Conservation (phyloP, 2,329 filamentous ascomycete genomes). For the Penicillium carneum region DNA sequence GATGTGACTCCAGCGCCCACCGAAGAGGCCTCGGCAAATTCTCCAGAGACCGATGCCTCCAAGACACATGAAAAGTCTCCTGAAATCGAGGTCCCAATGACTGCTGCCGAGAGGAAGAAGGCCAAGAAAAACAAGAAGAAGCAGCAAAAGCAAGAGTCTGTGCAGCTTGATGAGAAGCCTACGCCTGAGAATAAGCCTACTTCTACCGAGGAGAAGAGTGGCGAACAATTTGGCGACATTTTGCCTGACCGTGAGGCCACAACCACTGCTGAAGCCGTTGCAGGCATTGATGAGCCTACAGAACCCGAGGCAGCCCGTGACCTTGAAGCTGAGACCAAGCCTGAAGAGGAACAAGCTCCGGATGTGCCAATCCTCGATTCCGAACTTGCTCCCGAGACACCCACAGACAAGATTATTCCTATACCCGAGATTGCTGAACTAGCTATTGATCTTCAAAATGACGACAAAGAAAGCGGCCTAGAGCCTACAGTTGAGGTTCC, state of each 20-base stretch:
- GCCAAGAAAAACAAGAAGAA: conserved; percentile 52
- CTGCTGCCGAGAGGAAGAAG: conserved; percentile 46
- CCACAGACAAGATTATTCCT: conserved; percentile 4
- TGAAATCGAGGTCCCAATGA: conserved; percentile 24
- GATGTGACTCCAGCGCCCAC: background rate
- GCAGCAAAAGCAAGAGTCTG: conserved; percentile 29
- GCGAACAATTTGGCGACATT: background rate
- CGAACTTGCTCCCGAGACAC: conserved; percentile 1
- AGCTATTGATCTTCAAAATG: background rate
- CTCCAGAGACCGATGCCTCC: conserved; percentile 7
- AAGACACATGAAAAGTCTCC: conserved; percentile 8
- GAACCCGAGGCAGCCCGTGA: background rate
- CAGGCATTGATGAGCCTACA: conserved; percentile 1
- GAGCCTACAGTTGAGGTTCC: background rate
- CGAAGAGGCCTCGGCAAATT: background rate
- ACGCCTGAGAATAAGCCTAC: conserved; percentile 12
- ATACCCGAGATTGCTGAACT: conserved; percentile 15
- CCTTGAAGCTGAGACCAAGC: conserved; percentile 1
- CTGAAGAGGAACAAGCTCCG: conserved; percentile 1
- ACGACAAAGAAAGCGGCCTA: conserved; percentile 1
- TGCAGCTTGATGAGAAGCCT: conserved; percentile 22
- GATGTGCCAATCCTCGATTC: background rate
- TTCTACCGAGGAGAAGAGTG: conserved; percentile 6
- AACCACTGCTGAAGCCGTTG: background rate
- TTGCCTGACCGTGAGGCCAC: conserved; percentile 5